A percentile compares a stretch with the other conserved stretches of the same genome.
Evolutionary conservation across 495 filamentous ascomycete species (phyloP).

Genomic region (Cenococcum geophilum): DNA sequence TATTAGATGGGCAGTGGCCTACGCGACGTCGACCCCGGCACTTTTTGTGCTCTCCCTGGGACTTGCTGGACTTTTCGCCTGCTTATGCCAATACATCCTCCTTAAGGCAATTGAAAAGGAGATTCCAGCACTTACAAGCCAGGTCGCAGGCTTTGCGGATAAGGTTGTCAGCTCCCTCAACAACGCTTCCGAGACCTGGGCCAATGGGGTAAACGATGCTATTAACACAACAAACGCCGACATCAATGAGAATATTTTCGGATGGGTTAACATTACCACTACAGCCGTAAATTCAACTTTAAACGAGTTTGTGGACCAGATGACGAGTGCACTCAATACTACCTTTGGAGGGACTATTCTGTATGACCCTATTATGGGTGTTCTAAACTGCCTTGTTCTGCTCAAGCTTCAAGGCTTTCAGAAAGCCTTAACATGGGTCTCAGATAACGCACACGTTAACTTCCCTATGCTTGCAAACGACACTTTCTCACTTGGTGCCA

Average conservation of each 20-base stretch:
- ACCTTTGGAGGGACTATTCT: slow-evolving; percentile 80
- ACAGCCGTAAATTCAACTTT: slow-evolving; percentile 77
- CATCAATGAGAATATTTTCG: slow-evolving; percentile 78
- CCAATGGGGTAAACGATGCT: slow-evolving; percentile 65
- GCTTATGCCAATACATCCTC: slow-evolving; percentile 77
- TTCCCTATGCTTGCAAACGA: slow-evolving; percentile 74
- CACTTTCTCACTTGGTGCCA: slow-evolving; percentile 76
- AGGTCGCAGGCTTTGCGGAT: slow-evolving; percentile 78
- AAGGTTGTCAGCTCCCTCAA: slow-evolving; percentile 68
- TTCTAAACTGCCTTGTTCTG: slow-evolving; percentile 46
- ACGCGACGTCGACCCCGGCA: slow-evolving; percentile 76
- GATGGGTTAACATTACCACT: slow-evolving; percentile 82
- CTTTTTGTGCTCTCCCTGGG: slow-evolving; percentile 83
- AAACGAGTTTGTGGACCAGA: slow-evolving; percentile 69
- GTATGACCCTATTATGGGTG: slow-evolving; percentile 60
- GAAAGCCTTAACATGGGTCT: slow-evolving; percentile 81
- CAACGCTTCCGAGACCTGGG: slow-evolving; percentile 71
- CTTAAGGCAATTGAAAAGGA: slow-evolving; percentile 66
- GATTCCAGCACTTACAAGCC: slow-evolving; percentile 63
- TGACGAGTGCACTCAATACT: slow-evolving; percentile 59
- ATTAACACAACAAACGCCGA: slow-evolving; percentile 60
- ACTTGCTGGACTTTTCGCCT: slow-evolving; percentile 75
- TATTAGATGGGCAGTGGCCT: slow-evolving; percentile 79
- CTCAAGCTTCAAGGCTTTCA: slow-evolving; percentile 54
- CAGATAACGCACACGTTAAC: slow-evolving; percentile 73